A percentile compares a stretch with the other conserved stretches of the same genome.
Conservation (phyloP, 345 rosid species). For the Syzygium oleosum region DNA sequence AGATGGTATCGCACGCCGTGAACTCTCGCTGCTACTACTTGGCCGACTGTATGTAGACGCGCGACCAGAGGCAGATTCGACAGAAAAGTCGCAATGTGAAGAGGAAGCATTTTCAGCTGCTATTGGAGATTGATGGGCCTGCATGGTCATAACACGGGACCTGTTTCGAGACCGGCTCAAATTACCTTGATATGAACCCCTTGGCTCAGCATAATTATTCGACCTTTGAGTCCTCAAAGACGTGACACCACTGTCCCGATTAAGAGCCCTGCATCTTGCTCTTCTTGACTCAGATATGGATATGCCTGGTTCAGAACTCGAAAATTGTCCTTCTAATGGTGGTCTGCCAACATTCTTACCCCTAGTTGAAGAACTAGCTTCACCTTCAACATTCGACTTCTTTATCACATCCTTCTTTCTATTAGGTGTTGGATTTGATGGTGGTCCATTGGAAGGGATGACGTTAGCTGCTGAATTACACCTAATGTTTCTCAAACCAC, state of each 20-base stretch:
- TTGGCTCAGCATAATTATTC: conserved; percentile 25
- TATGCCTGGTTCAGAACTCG: conserved; percentile 30
- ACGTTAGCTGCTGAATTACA: conserved; percentile 53
- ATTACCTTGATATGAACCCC: conserved; percentile 11
- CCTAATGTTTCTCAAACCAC: conserved; percentile 37
- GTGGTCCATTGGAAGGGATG: conserved; percentile 29
- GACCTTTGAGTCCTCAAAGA: conserved; percentile 50
- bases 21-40: conserved; percentile 25
- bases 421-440: conserved; percentile 34
- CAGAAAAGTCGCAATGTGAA: conserved; percentile 19
- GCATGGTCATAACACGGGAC: conserved; percentile 20
- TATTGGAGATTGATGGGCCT: conserved; percentile 27
- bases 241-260: conserved; percentile 28
- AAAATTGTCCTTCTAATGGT: conserved; percentile 29
- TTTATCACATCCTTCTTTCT: conserved; percentile 30
- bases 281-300: conserved; percentile 53
- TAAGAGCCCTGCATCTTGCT: conserved; percentile 32
- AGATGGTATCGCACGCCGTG: conserved; percentile 32
- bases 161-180: conserved; percentile 22
- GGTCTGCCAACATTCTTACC: conserved; percentile 36
- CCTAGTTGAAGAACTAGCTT: conserved; percentile 64
- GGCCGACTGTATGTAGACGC: conserved; percentile 17
- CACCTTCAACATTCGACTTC: conserved; percentile 51
- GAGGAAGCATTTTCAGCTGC: conserved; percentile 33
- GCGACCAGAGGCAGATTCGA: conserved; percentile 16